Conservation (phyloP, 2,329 filamentous ascomycete species). For the Alternaria postmessia region DNA sequence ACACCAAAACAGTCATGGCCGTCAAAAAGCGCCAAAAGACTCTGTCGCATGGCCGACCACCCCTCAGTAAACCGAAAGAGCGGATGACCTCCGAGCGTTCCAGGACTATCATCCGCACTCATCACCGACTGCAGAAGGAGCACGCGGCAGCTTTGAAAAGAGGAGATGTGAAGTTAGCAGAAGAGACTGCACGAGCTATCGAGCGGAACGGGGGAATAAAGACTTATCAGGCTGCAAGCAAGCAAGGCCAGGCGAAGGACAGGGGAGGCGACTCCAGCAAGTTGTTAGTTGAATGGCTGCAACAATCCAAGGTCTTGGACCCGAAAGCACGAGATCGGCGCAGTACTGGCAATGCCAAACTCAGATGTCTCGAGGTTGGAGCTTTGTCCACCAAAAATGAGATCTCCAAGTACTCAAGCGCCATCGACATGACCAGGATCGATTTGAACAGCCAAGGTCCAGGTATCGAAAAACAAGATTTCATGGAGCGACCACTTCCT, state of each 20-base stretch:
- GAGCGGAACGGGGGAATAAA: slow-evolving; percentile 65
- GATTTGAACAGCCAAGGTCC: slow-evolving; percentile 87
- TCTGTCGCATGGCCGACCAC: slow-evolving; percentile 47
- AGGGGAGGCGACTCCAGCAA: slow-evolving; percentile 71
- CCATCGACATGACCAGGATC: slow-evolving; percentile 81
- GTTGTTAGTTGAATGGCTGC: slow-evolving; percentile 67
- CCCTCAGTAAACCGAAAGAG: slow-evolving; percentile 38
- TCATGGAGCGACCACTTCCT: slow-evolving; percentile 87
- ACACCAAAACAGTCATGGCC: slow-evolving; percentile 31
- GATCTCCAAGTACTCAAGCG: slow-evolving; percentile 72
- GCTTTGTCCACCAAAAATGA: slow-evolving; percentile 85
- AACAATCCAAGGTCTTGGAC: slow-evolving; percentile 36
- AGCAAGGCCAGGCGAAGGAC: slow-evolving; percentile 66
- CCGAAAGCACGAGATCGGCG: slow-evolving; percentile 12
- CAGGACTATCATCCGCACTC: slow-evolving; percentile 65
- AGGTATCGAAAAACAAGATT: slow-evolving; percentile 87
- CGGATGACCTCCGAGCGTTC: slow-evolving; percentile 65
- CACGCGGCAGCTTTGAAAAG: slow-evolving; percentile 60
- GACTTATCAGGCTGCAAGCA: slow-evolving; percentile 69
- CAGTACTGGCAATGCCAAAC: slow-evolving; percentile 15
- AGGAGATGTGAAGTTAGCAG: slow-evolving; percentile 51
- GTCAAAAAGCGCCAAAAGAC: slow-evolving; percentile 45
- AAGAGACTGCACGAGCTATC: slow-evolving; percentile 59
- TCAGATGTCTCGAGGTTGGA: slow-evolving; percentile 86
- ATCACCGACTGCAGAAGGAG: slow-evolving; percentile 67